Conservation (phyloP, 257 asterid species). For the Solanum piurae region DNA sequence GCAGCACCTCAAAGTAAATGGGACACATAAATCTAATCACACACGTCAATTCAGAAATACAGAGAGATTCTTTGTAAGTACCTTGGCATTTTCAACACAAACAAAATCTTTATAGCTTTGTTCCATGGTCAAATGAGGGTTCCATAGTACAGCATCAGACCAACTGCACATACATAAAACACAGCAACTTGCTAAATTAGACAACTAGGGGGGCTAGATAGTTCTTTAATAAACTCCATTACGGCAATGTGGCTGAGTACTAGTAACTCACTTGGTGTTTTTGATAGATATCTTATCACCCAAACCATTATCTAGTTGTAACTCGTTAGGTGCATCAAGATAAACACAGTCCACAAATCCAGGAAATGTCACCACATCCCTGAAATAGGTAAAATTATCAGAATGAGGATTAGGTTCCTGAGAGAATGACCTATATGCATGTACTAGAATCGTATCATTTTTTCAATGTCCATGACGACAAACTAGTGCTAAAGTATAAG, state of each 20-base stretch:
- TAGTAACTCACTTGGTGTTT: constrained; percentile 57
- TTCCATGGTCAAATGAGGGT: constrained; percentile 85
- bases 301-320: constrained; percentile 74
- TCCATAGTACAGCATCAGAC: constrained; percentile 95
- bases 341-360: constrained; percentile 94
- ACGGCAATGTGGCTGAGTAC: neutral
- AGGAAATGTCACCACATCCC: constrained; percentile 84
- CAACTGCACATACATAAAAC: constrained; percentile 36
- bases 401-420: neutral
- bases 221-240: neutral
- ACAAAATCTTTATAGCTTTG: constrained; percentile 86
- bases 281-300: constrained; percentile 65
- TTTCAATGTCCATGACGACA: neutral
- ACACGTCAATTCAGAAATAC: neutral
- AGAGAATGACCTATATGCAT: neutral
- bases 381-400: constrained; percentile 13
- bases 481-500: neutral
- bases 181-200: neutral
- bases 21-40: neutral
- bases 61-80: constrained; percentile 3
- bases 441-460: neutral
- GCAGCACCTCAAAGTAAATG: neutral
- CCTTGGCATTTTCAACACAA: constrained; percentile 97
- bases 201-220: neutral
- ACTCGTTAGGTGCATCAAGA: constrained; percentile 76